Conservation (phyloP, 2,329 filamentous ascomycete species). For the Triangularia verruculosa region DNA sequence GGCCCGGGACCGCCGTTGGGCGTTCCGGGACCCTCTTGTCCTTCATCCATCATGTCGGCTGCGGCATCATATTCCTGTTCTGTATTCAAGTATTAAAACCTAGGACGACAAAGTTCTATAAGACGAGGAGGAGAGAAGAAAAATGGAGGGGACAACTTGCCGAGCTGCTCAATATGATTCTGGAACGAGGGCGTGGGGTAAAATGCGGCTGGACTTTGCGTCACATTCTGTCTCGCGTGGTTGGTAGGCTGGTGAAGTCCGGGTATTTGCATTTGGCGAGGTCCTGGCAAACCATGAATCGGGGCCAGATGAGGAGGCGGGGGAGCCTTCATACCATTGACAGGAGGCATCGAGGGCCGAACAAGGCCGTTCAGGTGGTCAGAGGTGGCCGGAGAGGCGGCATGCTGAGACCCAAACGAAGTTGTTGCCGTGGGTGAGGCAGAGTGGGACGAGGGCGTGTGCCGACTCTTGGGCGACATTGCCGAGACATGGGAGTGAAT, state of each 20-base stretch:
- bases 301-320: constrained; percentile 34
- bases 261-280: constrained; percentile 37
- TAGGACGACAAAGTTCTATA: constrained; percentile 64
- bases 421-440: constrained; percentile 53
- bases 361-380: constrained; percentile 25
- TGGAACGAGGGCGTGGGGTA: constrained; percentile 83
- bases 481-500: constrained; percentile 54
- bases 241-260: constrained; percentile 28
- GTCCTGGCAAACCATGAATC: constrained; percentile 27
- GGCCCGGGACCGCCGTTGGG: constrained; percentile 63
- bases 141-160: constrained; percentile 66
- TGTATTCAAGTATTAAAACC: constrained; percentile 65
- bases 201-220: constrained; percentile 52
- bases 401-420: constrained; percentile 48
- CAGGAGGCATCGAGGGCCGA: constrained; percentile 34
- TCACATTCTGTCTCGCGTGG: constrained; percentile 33
- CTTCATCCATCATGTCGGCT: constrained; percentile 82
- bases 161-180: constrained; percentile 91
- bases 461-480: constrained; percentile 67
- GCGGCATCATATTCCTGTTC: constrained; percentile 97
- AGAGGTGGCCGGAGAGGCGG: constrained; percentile 37
- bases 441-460: constrained; percentile 76
- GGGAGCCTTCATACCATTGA: constrained; percentile 40
- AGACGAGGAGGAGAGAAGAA: constrained; percentile 37
- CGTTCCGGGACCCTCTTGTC: constrained; percentile 60